These are phyloP conservation scores for Paecilomyces sp. DNA, from an alignment of 2,329 filamentous ascomycete genomes.

Conservation along the genomic window DNA sequence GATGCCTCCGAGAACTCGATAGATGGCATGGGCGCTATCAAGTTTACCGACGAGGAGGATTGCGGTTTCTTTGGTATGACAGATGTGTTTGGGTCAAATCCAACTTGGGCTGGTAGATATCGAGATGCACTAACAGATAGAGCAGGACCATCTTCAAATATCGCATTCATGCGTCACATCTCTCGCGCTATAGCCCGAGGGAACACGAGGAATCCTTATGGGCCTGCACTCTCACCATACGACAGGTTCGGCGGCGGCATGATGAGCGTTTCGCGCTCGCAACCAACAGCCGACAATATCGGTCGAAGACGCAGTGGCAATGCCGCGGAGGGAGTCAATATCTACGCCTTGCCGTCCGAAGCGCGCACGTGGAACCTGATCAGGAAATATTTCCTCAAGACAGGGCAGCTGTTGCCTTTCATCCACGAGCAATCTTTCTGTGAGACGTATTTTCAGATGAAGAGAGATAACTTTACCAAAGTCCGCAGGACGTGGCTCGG, in stretches of 20 bases:
- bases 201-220: slow-evolving; percentile 2
- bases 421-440: slow-evolving; percentile 30
- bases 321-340: slow-evolving; percentile 12
- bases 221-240: slow-evolving; percentile 1
- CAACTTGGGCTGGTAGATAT: background rate
- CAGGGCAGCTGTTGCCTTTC: slow-evolving; percentile 33
- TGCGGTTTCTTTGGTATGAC: slow-evolving; percentile 25
- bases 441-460: slow-evolving; percentile 25
- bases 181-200: slow-evolving; percentile 19
- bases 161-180: slow-evolving; percentile 33
- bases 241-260: background rate
- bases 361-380: slow-evolving; percentile 22
- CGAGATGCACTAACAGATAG: background rate
- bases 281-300: background rate
- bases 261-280: background rate
- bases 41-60: slow-evolving; percentile 23
- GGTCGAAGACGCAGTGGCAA: background rate
- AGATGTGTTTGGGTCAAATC: background rate
- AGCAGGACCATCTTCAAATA: slow-evolving; percentile 35
- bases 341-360: slow-evolving; percentile 25
- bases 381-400: slow-evolving; percentile 29
- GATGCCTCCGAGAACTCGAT: slow-evolving; percentile 12
- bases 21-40: slow-evolving; percentile 24
- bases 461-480: slow-evolving; percentile 21
- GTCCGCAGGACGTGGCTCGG: slow-evolving; percentile 46